Conservation (phyloP, 1,139 yeast genomes). For the Kodamaea suecica region DNA sequence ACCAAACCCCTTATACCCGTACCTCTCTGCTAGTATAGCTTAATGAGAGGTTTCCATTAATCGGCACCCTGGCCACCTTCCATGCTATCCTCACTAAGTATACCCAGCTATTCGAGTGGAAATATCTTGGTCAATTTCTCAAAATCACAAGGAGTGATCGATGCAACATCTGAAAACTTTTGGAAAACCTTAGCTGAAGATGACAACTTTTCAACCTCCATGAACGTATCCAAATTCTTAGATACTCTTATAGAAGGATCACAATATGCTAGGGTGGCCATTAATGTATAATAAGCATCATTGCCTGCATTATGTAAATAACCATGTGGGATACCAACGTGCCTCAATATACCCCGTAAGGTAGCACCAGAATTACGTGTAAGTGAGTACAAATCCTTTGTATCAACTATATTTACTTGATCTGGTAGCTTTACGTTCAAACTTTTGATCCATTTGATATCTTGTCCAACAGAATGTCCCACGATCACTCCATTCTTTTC, state of each 20-base stretch:
- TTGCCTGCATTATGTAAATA: slow-evolving; percentile 27
- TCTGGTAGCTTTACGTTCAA: slow-evolving; percentile 16
- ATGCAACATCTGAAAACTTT: slow-evolving; percentile 12
- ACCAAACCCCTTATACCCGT: too few species aligned
- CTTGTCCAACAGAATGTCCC: slow-evolving; percentile 24
- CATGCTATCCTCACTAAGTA: too few species aligned
- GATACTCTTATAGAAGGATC: slow-evolving; percentile 20
- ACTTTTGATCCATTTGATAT: slow-evolving; percentile 20
- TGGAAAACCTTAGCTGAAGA: slow-evolving; percentile 10
- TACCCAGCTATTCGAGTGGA: too few species aligned
- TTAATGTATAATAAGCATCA: slow-evolving; percentile 27
- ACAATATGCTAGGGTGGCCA: slow-evolving; percentile 23
- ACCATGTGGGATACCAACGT: slow-evolving; percentile 21
- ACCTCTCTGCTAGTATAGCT: too few species aligned
- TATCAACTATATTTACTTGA: slow-evolving; percentile 17
- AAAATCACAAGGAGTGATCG: neutral
- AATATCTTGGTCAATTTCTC: slow-evolving; percentile 1
- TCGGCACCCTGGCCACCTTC: too few species aligned
- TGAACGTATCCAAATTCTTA: slow-evolving; percentile 15
- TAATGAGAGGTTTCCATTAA: too few species aligned
- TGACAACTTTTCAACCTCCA: slow-evolving; percentile 8
- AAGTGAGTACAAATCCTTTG: slow-evolving; percentile 16
- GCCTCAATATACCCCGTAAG: slow-evolving; percentile 20
- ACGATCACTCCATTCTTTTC: slow-evolving; percentile 18
- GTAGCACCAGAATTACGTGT: slow-evolving; percentile 19